Base-by-base conservation (phyloP, 2,329 filamentous ascomycete genomes). In the Boeremia lycopersici region DNA sequence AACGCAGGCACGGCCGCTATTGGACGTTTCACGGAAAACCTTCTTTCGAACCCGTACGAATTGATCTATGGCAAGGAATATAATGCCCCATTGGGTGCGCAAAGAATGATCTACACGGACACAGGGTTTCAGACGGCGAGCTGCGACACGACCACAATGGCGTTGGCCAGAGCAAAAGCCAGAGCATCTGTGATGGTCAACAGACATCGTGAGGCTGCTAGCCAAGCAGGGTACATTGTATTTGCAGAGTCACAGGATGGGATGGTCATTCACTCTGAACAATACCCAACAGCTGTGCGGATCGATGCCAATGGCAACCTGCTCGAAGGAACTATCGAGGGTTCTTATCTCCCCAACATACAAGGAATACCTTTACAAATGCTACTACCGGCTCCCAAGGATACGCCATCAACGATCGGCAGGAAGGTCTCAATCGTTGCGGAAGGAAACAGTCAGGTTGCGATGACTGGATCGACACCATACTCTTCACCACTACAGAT, bases 121-220 rank as follows among this genome's bases (percentile, higher is more conserved):
- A 52, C 59, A 9, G 55, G 50, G 0, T 68, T 67, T 35, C 67
- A 69, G 41, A 65, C 56, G 17, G 34, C 38, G 26, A 36, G 39
- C 1, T 30, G 33, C 12, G 13, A 30, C 2, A 12, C 31, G 6
- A 48, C 48, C 8, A 55, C 45, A 2, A 39, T 30, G 3, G 48
- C 57, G 3, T 38, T 69, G 3, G 25, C 42, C 6, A 56, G 46
- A 26, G 59, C 62, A 8, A 66, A 66, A 26, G 40, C 35, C 12
- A 63, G 61, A 36, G 60, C 60, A 8, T 42, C 50, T 0, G 41
- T 59, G 10, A 55, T 42, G 5, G 59, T 47, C 1, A 60, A 43
- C 26, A 63, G 36, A 31, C 52, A 59, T 6, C 50, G 56, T 6
- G 19, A 30, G 1, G 41, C 34, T n/a, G 59, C 58, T 6, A 34